phyloP scores from a whole-genome alignment of 2,329 filamentous ascomycete genomes.

The Epichloe baconii region DNA sequence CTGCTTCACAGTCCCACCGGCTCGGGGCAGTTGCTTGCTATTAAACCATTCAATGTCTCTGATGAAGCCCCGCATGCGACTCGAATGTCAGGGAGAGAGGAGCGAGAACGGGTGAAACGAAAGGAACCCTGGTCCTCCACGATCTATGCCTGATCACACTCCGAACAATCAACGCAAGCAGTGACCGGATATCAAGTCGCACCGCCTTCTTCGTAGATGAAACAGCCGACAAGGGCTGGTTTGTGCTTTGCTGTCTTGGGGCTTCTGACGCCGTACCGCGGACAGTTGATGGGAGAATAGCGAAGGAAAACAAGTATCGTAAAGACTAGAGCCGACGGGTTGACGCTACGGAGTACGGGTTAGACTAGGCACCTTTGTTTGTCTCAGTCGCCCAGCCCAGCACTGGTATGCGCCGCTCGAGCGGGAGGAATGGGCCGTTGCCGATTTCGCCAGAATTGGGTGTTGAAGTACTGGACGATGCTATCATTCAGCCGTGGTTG shows the following conservation, averaged over 20 bases:
- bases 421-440: not conserved
- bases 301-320: not conserved
- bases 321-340: not conserved
- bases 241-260: not conserved
- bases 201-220: not conserved
- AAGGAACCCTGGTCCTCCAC: not conserved
- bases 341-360: not conserved
- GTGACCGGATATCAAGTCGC: not conserved
- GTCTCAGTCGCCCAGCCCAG: not conserved
- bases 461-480: not conserved
- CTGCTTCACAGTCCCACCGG: not conserved
- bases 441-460: not conserved
- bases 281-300: not conserved
- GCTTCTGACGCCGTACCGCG: too few relatives aligned
- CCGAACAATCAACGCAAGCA: not conserved
- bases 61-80: not conserved
- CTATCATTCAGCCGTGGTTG: not conserved
- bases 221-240: not conserved
- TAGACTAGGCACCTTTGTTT: not conserved
- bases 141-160: not conserved
- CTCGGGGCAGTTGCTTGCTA: not conserved
- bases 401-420: constrained; percentile 2
- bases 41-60: not conserved
- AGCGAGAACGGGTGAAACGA: not conserved
- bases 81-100: not conserved